Base-by-base conservation (phyloP, 768 basidiomycete species). In the Crepidotus variabilis region DNA sequence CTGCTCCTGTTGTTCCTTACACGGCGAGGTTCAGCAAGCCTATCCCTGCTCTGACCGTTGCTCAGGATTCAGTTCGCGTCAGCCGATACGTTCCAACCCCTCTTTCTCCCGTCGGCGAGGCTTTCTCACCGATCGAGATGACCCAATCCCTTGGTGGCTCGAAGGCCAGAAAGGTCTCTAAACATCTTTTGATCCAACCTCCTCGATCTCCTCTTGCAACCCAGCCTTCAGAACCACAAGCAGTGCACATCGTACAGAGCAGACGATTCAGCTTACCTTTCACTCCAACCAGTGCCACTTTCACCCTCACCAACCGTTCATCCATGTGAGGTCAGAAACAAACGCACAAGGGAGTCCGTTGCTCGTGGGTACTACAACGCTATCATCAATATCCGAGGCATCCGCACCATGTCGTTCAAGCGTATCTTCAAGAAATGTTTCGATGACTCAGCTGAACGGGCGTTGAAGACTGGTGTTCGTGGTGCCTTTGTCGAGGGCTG, bases 401-500 rank as follows among this genome's bases (percentile, higher is more conserved):
- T 98, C 57, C 82, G 95, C 0, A 81, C 88, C 3, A 94, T 97
- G 90, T 84, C 88, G 3, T 84, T 98, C 57, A 90, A 90, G 57
- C 60, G 74, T 11, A 78, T 88, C 23, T 93, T 95, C 67, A 73
- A 76, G 53, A 67, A 75, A 6, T 82, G 84, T 56, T 99, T 95
- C 67, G 82, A 90, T 47, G 61, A 71, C 3, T 82, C 88, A 0
- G 77, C 83, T 0, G 78, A 81, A 4, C 61, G 69, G 7, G 91
- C 94, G 3, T 78, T 88, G 36, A 62, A 67, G 14, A 81, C 84
- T 7, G 95, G 94, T 6, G 77, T 88, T 36, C 78, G 78, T 22
- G 90, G 92, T n/a, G 94, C 92, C 0, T 91, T 94, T 64, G 83
- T 91, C 16, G 86, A 92, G 63, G 96, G 95, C 2, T 84, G 89